Percentiles rank a stretch among this genome's conserved stretches.
Conservation (phyloP, 2,329 filamentous ascomycete genomes). For the Calonectria multiphialidica region DNA sequence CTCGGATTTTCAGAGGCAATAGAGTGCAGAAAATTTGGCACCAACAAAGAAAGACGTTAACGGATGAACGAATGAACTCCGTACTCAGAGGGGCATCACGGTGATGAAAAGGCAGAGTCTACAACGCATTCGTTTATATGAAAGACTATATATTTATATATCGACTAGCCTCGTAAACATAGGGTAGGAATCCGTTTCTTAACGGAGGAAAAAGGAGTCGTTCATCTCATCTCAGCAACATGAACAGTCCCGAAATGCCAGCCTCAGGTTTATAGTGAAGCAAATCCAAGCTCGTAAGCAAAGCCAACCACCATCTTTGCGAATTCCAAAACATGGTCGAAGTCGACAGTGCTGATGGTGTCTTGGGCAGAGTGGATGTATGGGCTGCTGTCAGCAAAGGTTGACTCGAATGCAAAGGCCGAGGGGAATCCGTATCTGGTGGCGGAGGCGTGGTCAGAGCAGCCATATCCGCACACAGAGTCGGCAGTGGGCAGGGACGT, state of each 20-base stretch:
- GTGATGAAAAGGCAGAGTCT: too few relatives aligned
- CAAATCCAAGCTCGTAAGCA: constrained; percentile 67
- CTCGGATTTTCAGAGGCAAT: neutral
- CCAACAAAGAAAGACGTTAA: neutral
- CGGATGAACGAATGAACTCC: neutral
- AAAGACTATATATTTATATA: too few relatives aligned
- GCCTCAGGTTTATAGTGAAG: constrained; percentile 15
- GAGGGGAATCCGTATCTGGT: constrained; percentile 75
- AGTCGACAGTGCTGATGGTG: constrained; percentile 76
- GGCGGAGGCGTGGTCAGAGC: constrained; percentile 75
- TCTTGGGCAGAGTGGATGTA: constrained; percentile 82
- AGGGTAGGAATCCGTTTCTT: too few relatives aligned
- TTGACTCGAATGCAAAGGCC: constrained; percentile 73
- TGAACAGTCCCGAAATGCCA: neutral
- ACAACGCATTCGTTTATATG: too few relatives aligned
- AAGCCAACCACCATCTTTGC: constrained; percentile 63
- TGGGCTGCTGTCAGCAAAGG: constrained; percentile 71
- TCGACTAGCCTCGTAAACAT: too few relatives aligned
- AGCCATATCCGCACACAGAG: constrained; percentile 67
- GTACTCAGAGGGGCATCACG: neutral
- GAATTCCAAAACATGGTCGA: constrained; percentile 75
- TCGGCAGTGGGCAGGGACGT: constrained; percentile 56
- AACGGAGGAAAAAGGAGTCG: too few relatives aligned
- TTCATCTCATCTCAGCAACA: neutral
- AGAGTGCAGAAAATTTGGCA: neutral